These are phyloP conservation scores for Ziziphus jujuba DNA, from an alignment of 306 rosid genomes.

Conservation along the genomic window DNA sequence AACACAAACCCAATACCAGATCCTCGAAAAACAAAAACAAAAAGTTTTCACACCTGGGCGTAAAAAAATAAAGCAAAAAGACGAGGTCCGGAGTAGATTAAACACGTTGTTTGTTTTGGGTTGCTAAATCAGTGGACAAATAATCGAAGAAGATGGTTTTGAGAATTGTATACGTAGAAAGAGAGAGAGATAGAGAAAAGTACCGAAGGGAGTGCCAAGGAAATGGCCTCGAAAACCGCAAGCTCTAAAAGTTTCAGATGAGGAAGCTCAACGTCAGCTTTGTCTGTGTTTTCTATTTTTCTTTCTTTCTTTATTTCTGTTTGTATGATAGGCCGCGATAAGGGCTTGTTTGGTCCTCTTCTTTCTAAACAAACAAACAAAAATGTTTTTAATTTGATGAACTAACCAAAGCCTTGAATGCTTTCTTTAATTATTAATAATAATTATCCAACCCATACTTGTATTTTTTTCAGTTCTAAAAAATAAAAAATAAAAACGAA, in stretches of 20 bases:
- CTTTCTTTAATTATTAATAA: no score
- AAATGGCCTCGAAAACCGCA: slow-evolving; percentile 36
- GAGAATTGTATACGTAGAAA: slow-evolving; percentile 13
- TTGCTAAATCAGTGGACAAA: slow-evolving; percentile 13
- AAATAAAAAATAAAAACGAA: no score
- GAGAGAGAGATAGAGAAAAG: slow-evolving; percentile 9
- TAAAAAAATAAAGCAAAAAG: not conserved
- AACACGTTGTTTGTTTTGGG: slow-evolving; percentile 19
- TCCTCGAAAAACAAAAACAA: not conserved
- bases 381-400: not conserved
- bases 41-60: not conserved
- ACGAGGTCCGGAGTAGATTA: slow-evolving; percentile 11
- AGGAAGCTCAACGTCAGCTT: slow-evolving; percentile 12
- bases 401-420: no score
- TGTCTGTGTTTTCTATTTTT: slow-evolving; percentile 23
- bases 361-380: slow-evolving; percentile 36
- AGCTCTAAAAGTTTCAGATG: slow-evolving; percentile 2
- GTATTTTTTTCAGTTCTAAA: no score
- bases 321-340: slow-evolving; percentile 42
- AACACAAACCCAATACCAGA: slow-evolving; percentile 12
- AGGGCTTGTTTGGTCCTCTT: slow-evolving; percentile 71
- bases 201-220: slow-evolving; percentile 50
- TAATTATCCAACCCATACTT: no score
- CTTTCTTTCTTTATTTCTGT: not conserved
- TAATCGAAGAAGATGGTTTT: slow-evolving; percentile 28